phyloP scores from a whole-genome alignment of 2,329 filamentous ascomycete genomes.

The Alternaria gaisen region DNA sequence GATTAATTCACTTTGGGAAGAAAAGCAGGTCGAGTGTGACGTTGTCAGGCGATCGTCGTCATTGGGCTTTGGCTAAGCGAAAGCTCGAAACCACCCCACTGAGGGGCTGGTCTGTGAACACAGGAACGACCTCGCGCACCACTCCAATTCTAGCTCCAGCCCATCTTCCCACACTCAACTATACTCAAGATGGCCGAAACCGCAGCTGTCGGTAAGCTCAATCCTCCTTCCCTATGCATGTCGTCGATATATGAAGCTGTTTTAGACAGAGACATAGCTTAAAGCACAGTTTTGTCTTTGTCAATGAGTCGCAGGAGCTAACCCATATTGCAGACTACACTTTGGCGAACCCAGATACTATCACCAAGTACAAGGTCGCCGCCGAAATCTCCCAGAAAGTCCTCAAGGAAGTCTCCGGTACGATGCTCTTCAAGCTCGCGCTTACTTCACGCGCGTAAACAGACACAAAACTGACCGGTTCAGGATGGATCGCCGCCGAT shows the following conservation, averaged over 20 bases:
- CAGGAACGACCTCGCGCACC: slow-evolving; percentile 35
- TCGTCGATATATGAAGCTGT: slow-evolving; percentile 1
- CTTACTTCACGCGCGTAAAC: slow-evolving; percentile 7
- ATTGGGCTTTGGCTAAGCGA: slow-evolving; percentile 45
- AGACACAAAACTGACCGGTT: slow-evolving; percentile 36
- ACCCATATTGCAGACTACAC: slow-evolving; percentile 73
- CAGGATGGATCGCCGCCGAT: slow-evolving; percentile 77
- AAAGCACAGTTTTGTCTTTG: slow-evolving; percentile 20
- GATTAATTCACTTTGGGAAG: slow-evolving; percentile 2
- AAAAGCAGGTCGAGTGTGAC: slow-evolving; percentile 16
- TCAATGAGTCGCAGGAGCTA: slow-evolving; percentile 37
- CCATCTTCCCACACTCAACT: slow-evolving; percentile 31
- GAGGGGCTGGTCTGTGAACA: slow-evolving; percentile 47
- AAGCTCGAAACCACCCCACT: slow-evolving; percentile 34
- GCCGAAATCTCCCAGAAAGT: slow-evolving; percentile 96
- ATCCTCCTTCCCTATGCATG: neutral
- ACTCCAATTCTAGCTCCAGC: slow-evolving; percentile 33
- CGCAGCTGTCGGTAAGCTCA: slow-evolving; percentile 41
- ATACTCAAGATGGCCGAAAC: slow-evolving; percentile 49
- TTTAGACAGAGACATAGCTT: slow-evolving; percentile 13
- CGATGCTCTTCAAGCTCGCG: slow-evolving; percentile 17
- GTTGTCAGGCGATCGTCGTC: slow-evolving; percentile 28
- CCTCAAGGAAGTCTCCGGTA: slow-evolving; percentile 79
- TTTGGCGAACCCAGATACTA: slow-evolving; percentile 89
- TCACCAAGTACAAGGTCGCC: slow-evolving; percentile 99